Percentiles rank a stretch among this genome's conserved stretches.
phyloP scores from a whole-genome alignment of 495 filamentous ascomycete species.

The Aspergillus carlsbadensis region DNA sequence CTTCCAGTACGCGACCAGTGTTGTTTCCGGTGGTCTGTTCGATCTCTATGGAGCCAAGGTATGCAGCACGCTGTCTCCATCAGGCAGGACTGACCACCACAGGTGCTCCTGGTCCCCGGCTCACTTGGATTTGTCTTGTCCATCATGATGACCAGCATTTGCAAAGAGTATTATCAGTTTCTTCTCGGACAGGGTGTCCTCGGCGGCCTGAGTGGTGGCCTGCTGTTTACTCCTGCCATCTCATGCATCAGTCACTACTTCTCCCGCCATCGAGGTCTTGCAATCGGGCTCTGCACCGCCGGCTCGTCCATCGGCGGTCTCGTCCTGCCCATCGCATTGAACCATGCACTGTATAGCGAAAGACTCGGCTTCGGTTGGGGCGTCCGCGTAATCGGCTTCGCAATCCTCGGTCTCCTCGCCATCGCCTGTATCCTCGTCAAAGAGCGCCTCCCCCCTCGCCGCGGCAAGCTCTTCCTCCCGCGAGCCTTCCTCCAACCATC shows the following conservation, averaged over 20 bases:
- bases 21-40: neutral
- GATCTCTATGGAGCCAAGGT: neutral
- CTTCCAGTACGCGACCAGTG: neutral
- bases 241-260: conserved; percentile 26
- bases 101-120: neutral
- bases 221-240: conserved; percentile 18
- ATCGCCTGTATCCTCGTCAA: conserved; percentile 31
- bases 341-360: conserved; percentile 37
- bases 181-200: conserved; percentile 25
- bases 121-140: neutral
- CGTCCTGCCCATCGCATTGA: conserved; percentile 36
- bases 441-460: conserved; percentile 45
- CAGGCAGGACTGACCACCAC: neutral
- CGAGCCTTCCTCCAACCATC: conserved; percentile 25
- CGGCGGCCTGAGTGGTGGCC: conserved; percentile 17
- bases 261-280: conserved; percentile 51
- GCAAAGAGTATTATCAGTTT: conserved; percentile 26
- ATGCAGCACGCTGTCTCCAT: too few species aligned
- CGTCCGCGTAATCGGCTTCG: conserved; percentile 53
- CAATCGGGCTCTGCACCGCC: conserved; percentile 34
- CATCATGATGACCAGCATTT: conserved; percentile 40
- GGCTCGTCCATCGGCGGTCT: conserved; percentile 27
- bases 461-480: conserved; percentile 15
- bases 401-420: conserved; percentile 40
- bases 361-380: conserved; percentile 55